A percentile compares a stretch with the other conserved stretches of the same genome.
phyloP scores from a whole-genome alignment of 2,329 filamentous ascomycete species.

The Ophiocordyceps sinensis region DNA sequence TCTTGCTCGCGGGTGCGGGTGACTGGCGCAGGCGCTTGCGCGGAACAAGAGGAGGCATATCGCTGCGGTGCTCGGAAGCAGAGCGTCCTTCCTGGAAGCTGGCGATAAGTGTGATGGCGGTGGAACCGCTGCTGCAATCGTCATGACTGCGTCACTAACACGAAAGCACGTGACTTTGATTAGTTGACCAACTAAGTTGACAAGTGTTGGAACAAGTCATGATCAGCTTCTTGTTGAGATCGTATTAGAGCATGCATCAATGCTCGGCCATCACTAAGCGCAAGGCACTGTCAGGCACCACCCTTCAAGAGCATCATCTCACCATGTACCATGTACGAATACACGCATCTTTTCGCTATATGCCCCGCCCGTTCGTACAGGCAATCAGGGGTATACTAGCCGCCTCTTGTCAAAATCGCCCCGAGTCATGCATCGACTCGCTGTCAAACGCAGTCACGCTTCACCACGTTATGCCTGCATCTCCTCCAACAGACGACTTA shows the following conservation, averaged over 20 bases:
- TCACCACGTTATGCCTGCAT: too few relatives aligned
- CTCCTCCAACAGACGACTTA: neutral
- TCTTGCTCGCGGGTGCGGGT: slow-evolving; percentile 8
- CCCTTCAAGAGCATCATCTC: too few relatives aligned
- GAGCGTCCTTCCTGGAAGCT: slow-evolving; percentile 3
- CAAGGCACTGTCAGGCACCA: too few relatives aligned
- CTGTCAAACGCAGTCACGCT: too few relatives aligned
- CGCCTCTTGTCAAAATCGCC: neutral
- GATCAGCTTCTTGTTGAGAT: too few relatives aligned
- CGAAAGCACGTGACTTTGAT: slow-evolving; percentile 13
- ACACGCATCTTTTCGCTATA: neutral
- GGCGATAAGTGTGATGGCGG: neutral
- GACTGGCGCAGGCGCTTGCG: slow-evolving; percentile 49
- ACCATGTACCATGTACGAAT: too few relatives aligned
- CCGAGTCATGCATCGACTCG: neutral
- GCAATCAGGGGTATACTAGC: neutral
- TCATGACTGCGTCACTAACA: slow-evolving; percentile 4
- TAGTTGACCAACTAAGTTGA: neutral
- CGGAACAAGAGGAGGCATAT: slow-evolving; percentile 54
- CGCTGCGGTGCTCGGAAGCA: neutral
- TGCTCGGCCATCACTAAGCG: too few relatives aligned
- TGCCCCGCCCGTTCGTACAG: neutral
- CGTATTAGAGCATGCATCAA: too few relatives aligned
- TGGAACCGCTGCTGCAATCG: neutral
- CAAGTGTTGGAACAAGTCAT: neutral